A percentile compares a stretch with the other conserved stretches of the same genome.
phyloP scores from a whole-genome alignment of 2,329 filamentous ascomycete species.

The Elsinoe batatas region DNA sequence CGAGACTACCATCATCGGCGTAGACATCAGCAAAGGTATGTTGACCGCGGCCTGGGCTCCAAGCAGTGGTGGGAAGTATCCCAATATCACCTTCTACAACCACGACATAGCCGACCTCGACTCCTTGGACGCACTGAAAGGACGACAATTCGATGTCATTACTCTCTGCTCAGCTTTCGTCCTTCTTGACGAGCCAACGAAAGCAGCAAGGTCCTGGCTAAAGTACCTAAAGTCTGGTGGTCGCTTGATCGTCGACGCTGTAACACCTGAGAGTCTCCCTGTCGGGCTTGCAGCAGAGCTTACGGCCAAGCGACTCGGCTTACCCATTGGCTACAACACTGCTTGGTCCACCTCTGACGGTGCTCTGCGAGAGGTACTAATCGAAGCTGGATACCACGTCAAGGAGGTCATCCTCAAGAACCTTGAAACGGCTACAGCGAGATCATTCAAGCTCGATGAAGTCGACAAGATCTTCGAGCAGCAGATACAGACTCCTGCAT shows the following conservation, averaged over 20 bases:
- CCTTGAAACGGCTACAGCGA: not conserved
- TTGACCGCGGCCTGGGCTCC: slow-evolving; percentile 29
- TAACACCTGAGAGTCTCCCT: slow-evolving; percentile 30
- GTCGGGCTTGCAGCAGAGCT: slow-evolving; percentile 31
- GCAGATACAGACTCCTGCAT: not conserved
- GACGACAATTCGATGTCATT: slow-evolving; percentile 26
- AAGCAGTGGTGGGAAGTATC: slow-evolving; percentile 21
- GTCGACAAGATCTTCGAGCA: slow-evolving; percentile 2
- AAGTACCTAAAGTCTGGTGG: slow-evolving; percentile 33
- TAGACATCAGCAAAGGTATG: slow-evolving; percentile 36
- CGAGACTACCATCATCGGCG: slow-evolving; percentile 29
- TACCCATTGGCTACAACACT: slow-evolving; percentile 30
- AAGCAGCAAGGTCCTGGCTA: slow-evolving; percentile 30
- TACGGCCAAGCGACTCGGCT: slow-evolving; percentile 25
- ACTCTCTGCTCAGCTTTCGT: slow-evolving; percentile 33
- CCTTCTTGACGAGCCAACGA: slow-evolving; percentile 30
- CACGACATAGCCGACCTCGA: slow-evolving; percentile 31
- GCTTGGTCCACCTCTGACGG: slow-evolving; percentile 27
- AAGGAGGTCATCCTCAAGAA: slow-evolving; percentile 20
- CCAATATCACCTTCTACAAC: slow-evolving; percentile 28
- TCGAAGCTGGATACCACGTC: slow-evolving; percentile 29
- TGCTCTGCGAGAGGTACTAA: slow-evolving; percentile 25
- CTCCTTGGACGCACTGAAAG: slow-evolving; percentile 11
- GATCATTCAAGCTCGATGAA: not conserved
- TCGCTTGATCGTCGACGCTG: slow-evolving; percentile 30